Evolutionary conservation across 2,329 filamentous ascomycete genomes (phyloP).

Genomic region (Penicillium janthinellum): DNA sequence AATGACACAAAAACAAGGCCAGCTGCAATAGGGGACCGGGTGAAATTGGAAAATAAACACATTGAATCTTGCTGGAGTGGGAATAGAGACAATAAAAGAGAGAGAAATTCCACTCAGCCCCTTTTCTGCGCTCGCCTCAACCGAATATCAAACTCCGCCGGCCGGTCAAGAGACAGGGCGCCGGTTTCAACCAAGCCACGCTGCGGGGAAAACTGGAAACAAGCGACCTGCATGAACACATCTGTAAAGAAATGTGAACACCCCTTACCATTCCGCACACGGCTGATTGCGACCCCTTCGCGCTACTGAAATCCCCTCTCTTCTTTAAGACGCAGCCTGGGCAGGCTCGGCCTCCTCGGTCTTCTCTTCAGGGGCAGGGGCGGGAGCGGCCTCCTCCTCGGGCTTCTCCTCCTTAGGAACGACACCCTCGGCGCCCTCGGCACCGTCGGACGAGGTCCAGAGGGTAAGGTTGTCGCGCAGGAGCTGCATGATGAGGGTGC

Average conservation of each 20-base stretch:
- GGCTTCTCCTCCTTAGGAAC: conserved; percentile 65
- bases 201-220: conserved; percentile 34
- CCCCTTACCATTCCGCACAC: conserved; percentile 34
- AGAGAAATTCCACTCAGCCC: conserved; percentile 46
- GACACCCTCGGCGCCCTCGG: conserved; percentile 60
- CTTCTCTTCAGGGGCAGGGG: conserved; percentile 43
- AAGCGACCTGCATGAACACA: conserved; percentile 40
- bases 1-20: not conserved
- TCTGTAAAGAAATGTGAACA: conserved; percentile 39
- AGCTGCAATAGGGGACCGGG: conserved; percentile 14
- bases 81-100: conserved; percentile 46
- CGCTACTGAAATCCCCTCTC: not conserved
- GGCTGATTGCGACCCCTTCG: conserved; percentile 22
- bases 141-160: conserved; percentile 49
- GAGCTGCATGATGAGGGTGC: conserved; percentile 98
- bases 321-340: conserved; percentile 39
- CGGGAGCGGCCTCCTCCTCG: conserved; percentile 52
- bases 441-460: conserved; percentile 92
- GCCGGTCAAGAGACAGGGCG: conserved; percentile 39
- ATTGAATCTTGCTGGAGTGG: conserved; percentile 44
- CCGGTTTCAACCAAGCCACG: conserved; percentile 40
- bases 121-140: conserved; percentile 41
- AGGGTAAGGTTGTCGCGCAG: conserved; percentile 97
- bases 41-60: conserved; percentile 37
- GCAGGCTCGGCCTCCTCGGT: conserved; percentile 42